Evolutionary conservation across 73 alveolate species (phyloP).

Genomic region (Tetrahymena thermophila): DNA sequence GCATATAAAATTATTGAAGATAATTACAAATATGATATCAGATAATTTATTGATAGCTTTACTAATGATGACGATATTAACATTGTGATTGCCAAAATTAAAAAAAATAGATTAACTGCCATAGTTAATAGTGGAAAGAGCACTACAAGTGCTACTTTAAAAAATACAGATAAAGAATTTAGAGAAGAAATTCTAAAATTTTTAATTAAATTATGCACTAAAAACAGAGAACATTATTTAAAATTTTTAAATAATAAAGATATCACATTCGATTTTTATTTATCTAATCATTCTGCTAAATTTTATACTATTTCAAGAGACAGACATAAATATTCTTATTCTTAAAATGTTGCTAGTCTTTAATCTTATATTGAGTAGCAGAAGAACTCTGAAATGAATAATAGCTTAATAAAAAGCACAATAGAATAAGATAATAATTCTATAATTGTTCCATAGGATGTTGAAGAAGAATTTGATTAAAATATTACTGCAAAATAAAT

Average conservation of each 20-base stretch:
- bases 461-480: background rate
- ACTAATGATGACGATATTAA: background rate
- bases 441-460: background rate
- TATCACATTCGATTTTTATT: background rate
- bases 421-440: background rate
- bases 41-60: background rate
- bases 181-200: background rate
- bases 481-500: background rate
- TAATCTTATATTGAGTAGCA: background rate
- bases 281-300: background rate
- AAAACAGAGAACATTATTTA: background rate
- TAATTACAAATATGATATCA: background rate
- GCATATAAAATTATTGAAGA: background rate
- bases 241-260: background rate
- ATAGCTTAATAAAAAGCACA: background rate
- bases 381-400: background rate
- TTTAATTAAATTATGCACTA: background rate
- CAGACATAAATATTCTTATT: background rate
- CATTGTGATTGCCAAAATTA: background rate
- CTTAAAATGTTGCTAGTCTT: background rate
- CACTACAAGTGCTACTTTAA: background rate
- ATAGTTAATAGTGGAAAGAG: background rate
- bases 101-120: background rate
- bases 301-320: background rate
- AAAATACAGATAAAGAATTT: background rate